Base-by-base conservation (phyloP, 441 rosid genomes). In the Pelargonium citronellum region DNA sequence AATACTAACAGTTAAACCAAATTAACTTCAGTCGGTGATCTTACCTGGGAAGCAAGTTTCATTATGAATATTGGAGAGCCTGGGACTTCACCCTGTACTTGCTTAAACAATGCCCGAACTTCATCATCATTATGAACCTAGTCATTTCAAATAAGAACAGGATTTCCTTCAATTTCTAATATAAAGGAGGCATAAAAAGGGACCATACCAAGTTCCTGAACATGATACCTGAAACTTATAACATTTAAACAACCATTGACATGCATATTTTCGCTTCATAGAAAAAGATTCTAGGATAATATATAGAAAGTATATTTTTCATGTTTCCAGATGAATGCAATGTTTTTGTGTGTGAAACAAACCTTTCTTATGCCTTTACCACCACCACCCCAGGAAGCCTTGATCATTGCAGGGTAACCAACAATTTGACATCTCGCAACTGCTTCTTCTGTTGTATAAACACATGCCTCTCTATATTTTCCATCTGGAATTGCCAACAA, bases 351-450 rank as follows among this genome's bases (percentile, higher is more conserved):
- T 30, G 16, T 57, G 63, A 57, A 57, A 24, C 63, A 57, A 57
- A 57, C 99, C 99, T 95, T 95, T 84, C 99, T 87, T 74, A 95
- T 95, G 75, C 99, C 99, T 88, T 95, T 92, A 75, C 99, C 99
- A 63, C 99, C 99, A 53, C 99, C 99, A 67, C 99, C 99, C 99
- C 99, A 95, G 1, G 99, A 95, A 64, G 99, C 99, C 90, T 95
- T 95, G 83, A 92, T 95, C 99, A 95, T 95, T 77, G 99, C 96
- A 70, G 99, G 99, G 83, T 95, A 95, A 75, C 99, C 99, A 53
- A 92, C 94, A 78, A 95, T 86, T 84, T 91, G 96, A 81, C 98
- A 95, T 75, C 99, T 95, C 65, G 92, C 91, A 81, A 92, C 84
- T 17, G 97, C 99, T 84, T 95, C 99, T 83, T 92, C 99, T 37